Evolutionary conservation across 305 asterid species (phyloP).

Genomic region (Lippia alba): DNA sequence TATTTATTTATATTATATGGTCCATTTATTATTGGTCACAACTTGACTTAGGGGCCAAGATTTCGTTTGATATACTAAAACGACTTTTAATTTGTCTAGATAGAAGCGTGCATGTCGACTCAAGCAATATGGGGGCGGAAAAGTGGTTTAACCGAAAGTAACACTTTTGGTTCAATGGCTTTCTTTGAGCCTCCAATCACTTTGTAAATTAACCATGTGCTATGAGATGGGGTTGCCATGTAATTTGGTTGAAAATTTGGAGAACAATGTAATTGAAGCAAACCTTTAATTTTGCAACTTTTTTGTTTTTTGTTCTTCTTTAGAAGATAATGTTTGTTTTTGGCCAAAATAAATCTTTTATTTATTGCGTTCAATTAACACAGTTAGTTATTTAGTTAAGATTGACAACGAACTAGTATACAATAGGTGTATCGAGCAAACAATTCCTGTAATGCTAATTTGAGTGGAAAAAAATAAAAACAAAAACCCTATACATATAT

Average conservation of each 20-base stretch:
- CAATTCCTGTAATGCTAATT: too few species aligned
- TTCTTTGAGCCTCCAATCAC: neutral
- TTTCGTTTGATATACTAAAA: neutral
- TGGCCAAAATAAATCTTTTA: too few species aligned
- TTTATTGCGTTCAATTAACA: too few species aligned
- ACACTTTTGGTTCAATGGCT: conserved; percentile 23
- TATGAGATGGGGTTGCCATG: neutral
- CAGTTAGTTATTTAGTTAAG: too few species aligned
- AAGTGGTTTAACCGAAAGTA: conserved; percentile 24
- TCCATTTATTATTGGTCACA: neutral
- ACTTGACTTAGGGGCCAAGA: conserved; percentile 33
- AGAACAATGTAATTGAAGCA: too few species aligned
- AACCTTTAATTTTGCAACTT: too few species aligned
- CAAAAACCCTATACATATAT: too few species aligned
- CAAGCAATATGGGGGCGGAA: neutral
- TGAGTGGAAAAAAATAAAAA: too few species aligned
- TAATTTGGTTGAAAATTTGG: neutral
- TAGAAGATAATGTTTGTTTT: too few species aligned
- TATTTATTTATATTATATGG: neutral
- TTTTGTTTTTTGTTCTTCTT: too few species aligned
- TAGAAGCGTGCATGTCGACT: neutral
- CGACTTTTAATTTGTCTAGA: neutral
- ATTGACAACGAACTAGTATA: too few species aligned
- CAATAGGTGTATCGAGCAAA: too few species aligned
- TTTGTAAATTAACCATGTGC: neutral